These are phyloP conservation scores for Dioscorea zingiberensis DNA, from an alignment of 106 monocot genomes.

Conservation along the genomic window DNA sequence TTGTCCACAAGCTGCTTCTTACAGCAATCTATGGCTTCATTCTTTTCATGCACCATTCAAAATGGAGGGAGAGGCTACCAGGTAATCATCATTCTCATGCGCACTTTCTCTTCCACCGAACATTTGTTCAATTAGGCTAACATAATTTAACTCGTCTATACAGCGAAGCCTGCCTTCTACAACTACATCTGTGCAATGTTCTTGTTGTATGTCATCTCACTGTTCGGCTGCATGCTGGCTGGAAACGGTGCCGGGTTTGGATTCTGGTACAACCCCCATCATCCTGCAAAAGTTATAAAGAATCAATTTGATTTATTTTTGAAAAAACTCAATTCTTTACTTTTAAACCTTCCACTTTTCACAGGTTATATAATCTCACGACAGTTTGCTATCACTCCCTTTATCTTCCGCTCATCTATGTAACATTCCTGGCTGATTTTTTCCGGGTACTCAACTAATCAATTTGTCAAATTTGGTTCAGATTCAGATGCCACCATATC, in stretches of 20 bases:
- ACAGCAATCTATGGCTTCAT: slow-evolving; percentile 72
- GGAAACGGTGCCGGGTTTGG: slow-evolving; percentile 77
- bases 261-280: slow-evolving; percentile 67
- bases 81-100: slow-evolving; percentile 25
- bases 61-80: slow-evolving; percentile 88
- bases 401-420: slow-evolving; percentile 86
- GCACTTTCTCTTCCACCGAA: neutral
- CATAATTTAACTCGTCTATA: slow-evolving; percentile 2
- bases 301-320: neutral
- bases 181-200: slow-evolving; percentile 79
- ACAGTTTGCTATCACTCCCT: slow-evolving; percentile 82
- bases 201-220: slow-evolving; percentile 38
- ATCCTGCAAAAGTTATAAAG: too few relatives aligned
- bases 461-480: too few relatives aligned
- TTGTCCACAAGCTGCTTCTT: slow-evolving; percentile 63
- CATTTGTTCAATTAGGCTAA: neutral
- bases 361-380: slow-evolving; percentile 69
- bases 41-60: slow-evolving; percentile 86
- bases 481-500: too few relatives aligned
- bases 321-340: neutral
- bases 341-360: neutral
- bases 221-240: slow-evolving; percentile 60
- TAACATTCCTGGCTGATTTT: slow-evolving; percentile 87
- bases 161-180: slow-evolving; percentile 90
- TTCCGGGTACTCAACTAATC: slow-evolving; percentile 53